Evolutionary conservation across 306 rosid species (phyloP), one percentile per base, ranked within the genome.

Genomic region (Gleditsia sinensis): DNA sequence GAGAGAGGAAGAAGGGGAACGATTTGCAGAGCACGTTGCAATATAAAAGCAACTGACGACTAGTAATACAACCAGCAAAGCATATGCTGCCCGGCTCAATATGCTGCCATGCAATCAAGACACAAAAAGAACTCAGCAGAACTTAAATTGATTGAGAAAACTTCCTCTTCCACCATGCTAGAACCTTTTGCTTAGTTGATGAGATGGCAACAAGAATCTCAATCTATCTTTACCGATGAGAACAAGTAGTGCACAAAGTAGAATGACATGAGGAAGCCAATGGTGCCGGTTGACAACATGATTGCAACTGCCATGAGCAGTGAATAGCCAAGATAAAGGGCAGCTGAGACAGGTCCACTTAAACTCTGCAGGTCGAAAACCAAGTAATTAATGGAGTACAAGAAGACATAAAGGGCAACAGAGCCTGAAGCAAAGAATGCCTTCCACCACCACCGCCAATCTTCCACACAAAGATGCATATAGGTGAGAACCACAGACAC

Each of bases 371-470:
- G 80, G 72, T 87, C 88, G 63, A 87, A 87, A 25, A 87, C 85
- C 87, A 87, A 63, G 88, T 87, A 87, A 69, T 87, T 85, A 85
- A 87, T 84, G 78, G 91, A 84, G 79, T 87, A 87, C 49, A 87
- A 71, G 77, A 87, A 87, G 72, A 87, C 87, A 9, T 87, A 87
- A 40, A 87, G 82, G 59, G 91, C 71, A 61, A 87, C 91, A 13
- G 91, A 84, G 57, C 91, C 91, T 1, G 91, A 87, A 48, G 91
- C 91, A 51, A 79, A 87, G 82, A 87, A 87, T 37, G 91, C 85
- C 80, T 87, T 87, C 91, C 91, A 87, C 91, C 91, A 87, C 91
- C 91, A 87, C 46, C 82, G 74, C 91, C 91, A 87, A 67, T 87
- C 91, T 77, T 87, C 91, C 68, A 87, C 91, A 69, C 91, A 87